A percentile compares a stretch with the other conserved stretches of the same genome.
Conservation (phyloP, 2,329 filamentous ascomycete genomes). For the Tolypocladium pustulatum region DNA sequence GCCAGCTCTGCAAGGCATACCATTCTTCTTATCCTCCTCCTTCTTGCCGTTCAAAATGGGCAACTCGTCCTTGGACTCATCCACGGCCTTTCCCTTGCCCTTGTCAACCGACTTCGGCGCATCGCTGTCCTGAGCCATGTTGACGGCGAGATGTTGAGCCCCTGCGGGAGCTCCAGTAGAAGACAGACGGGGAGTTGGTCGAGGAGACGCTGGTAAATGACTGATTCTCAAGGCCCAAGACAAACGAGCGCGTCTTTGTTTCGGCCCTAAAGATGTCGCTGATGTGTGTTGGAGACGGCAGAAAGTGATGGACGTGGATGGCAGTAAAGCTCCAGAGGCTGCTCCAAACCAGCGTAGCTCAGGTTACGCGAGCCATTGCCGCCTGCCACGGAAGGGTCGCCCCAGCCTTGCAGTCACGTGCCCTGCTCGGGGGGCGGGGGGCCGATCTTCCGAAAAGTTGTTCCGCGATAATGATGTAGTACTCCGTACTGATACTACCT, state of each 20-base stretch:
- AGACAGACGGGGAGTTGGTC: not conserved
- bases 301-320: conserved; percentile 26
- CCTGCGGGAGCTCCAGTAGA: conserved; percentile 12
- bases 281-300: conserved; percentile 11
- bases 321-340: conserved; percentile 20
- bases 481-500: conserved; percentile 5
- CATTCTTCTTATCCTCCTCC: conserved; percentile 53
- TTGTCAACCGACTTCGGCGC: conserved; percentile 78
- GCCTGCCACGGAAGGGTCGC: conserved; percentile 20
- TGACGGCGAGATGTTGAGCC: conserved; percentile 24
- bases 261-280: not conserved
- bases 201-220: not conserved
- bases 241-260: not conserved
- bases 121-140: conserved; percentile 92
- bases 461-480: conserved; percentile 4
- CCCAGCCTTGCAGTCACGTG: conserved; percentile 22
- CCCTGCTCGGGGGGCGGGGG: not conserved
- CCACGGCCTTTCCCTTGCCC: conserved; percentile 87
- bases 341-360: conserved; percentile 16
- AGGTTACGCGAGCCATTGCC: conserved; percentile 35
- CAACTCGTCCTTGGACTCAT: conserved; percentile 62
- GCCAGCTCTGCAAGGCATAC: conserved; percentile 21
- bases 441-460: conserved; percentile 6
- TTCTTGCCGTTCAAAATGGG: conserved; percentile 63
- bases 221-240: not conserved